These are phyloP conservation scores for Trypanosoma grayi DNA, from an alignment of 208 protist genomes.

Conservation along the genomic window DNA sequence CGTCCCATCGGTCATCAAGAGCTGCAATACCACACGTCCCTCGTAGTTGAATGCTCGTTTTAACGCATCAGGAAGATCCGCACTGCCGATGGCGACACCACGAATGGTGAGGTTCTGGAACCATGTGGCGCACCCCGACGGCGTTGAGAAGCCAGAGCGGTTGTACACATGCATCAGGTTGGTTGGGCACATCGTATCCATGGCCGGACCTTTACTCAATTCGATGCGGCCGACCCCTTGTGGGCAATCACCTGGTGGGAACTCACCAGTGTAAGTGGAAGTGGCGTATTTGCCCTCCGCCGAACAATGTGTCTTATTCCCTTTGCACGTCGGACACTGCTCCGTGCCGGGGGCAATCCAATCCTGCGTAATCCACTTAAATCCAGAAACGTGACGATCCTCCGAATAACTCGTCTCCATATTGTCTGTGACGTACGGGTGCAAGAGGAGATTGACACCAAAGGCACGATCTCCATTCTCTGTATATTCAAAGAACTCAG, in stretches of 20 bases:
- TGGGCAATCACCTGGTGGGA: slow-evolving; percentile 67
- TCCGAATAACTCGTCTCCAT: slow-evolving; percentile 59
- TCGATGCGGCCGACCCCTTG: slow-evolving; percentile 41
- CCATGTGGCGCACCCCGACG: slow-evolving; percentile 45
- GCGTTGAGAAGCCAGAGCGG: slow-evolving; percentile 64
- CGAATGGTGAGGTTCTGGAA: slow-evolving; percentile 86
- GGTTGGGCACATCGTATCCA: slow-evolving; percentile 37
- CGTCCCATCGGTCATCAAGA: slow-evolving; percentile 61
- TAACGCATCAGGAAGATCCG: slow-evolving; percentile 32
- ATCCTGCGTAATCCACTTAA: slow-evolving; percentile 69
- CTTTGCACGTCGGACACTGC: slow-evolving; percentile 75
- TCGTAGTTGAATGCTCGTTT: slow-evolving; percentile 57
- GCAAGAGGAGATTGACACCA: slow-evolving; percentile 78
- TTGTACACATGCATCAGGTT: slow-evolving; percentile 65
- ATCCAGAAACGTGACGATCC: slow-evolving; percentile 73
- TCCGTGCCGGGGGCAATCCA: slow-evolving; percentile 45
- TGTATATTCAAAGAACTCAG: slow-evolving; percentile 71
- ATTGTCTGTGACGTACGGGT: slow-evolving; percentile 53
- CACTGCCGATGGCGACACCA: slow-evolving; percentile 65
- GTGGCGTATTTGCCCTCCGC: slow-evolving; percentile 19
- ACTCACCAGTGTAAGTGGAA: slow-evolving; percentile 49
- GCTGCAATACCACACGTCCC: slow-evolving; percentile 49
- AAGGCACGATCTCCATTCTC: slow-evolving; percentile 61
- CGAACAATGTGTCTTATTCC: slow-evolving; percentile 41
- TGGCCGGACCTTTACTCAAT: slow-evolving; percentile 70